These are phyloP conservation scores for Urtica urens DNA, from an alignment of 306 rosid species.

Conservation along the genomic window DNA sequence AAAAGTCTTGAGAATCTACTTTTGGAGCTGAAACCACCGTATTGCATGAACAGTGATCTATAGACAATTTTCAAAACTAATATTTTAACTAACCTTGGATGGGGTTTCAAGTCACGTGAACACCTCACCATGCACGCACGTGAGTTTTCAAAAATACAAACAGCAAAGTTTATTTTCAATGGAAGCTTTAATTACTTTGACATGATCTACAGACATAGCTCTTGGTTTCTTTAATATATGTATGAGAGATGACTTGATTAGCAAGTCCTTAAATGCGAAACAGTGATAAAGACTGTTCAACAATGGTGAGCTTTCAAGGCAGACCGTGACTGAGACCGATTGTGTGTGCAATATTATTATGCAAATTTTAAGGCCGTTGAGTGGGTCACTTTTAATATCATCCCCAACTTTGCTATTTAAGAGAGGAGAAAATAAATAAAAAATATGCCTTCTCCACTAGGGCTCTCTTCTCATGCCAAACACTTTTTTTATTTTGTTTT, in stretches of 20 bases:
- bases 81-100: too few relatives aligned
- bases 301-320: not conserved
- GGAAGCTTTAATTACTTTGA: not conserved
- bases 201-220: not conserved
- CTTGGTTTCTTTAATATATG: not conserved
- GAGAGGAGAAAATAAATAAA: not conserved
- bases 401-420: not conserved
- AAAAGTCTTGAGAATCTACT: not conserved
- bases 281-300: slow-evolving; percentile 4
- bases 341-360: slow-evolving; percentile 3
- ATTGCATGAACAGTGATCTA: not conserved
- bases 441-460: slow-evolving; percentile 12
- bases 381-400: not conserved
- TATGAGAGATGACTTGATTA: too few relatives aligned
- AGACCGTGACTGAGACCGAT: slow-evolving; percentile 8
- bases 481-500: not conserved
- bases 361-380: not conserved
- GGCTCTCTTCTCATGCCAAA: slow-evolving; percentile 16
- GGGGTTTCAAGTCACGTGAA: not conserved
- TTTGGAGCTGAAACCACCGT: not conserved
- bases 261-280: not conserved
- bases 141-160: not conserved
- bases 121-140: not conserved
- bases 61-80: not conserved
- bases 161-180: not conserved